Conservation (phyloP, 2,329 filamentous ascomycete species). For the Diplodia sapinea region DNA sequence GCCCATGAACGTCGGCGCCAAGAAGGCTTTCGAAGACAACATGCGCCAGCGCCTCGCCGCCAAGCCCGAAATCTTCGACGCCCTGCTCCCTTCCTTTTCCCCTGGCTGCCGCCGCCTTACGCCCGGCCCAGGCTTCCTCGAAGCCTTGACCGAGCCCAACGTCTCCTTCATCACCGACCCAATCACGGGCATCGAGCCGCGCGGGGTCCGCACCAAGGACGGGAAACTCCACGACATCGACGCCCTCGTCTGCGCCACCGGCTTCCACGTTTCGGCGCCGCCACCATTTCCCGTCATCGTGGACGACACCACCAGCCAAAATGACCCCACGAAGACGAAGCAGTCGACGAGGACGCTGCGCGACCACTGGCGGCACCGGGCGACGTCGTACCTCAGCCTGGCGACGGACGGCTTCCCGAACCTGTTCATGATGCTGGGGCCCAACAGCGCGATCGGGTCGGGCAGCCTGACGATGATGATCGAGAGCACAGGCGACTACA, state of each 20-base stretch:
- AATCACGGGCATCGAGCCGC: slow-evolving; percentile 46
- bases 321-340: neutral
- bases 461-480: slow-evolving; percentile 52
- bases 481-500: slow-evolving; percentile 48
- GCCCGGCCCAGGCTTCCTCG: slow-evolving; percentile 59
- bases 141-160: slow-evolving; percentile 53
- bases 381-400: slow-evolving; percentile 43
- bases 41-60: slow-evolving; percentile 49
- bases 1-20: slow-evolving; percentile 45
- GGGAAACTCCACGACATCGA: slow-evolving; percentile 49
- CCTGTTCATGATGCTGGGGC: slow-evolving; percentile 51
- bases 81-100: slow-evolving; percentile 51
- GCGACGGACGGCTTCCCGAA: slow-evolving; percentile 46
- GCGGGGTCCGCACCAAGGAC: slow-evolving; percentile 51
- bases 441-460: slow-evolving; percentile 50
- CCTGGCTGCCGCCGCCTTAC: slow-evolving; percentile 58
- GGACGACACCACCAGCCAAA: slow-evolving; percentile 28
- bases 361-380: slow-evolving; percentile 45
- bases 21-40: slow-evolving; percentile 47
- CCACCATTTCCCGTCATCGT: slow-evolving; percentile 47
- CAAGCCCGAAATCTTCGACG: slow-evolving; percentile 50
- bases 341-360: slow-evolving; percentile 34
- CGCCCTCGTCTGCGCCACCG: slow-evolving; percentile 54
- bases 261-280: slow-evolving; percentile 49
- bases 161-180: slow-evolving; percentile 45